Evolutionary conservation across 371 early-diverging fungal genomes (phyloP).

Genomic region (Rhizopus microsporus): DNA sequence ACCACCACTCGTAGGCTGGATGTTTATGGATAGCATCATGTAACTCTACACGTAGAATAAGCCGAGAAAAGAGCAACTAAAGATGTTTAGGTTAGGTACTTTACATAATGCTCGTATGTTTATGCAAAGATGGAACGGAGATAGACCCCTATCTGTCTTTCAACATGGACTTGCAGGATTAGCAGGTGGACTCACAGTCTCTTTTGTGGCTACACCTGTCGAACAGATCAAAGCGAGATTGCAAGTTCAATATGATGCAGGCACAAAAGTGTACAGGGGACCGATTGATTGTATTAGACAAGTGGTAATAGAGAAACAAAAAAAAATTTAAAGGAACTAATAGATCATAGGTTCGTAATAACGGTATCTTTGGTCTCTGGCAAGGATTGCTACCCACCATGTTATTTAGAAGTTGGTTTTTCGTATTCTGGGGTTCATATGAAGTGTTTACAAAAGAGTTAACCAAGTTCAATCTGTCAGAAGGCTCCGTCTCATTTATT

Average conservation of each 20-base stretch:
- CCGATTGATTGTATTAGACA: slow-evolving; percentile 85
- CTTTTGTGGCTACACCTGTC: slow-evolving; percentile 91
- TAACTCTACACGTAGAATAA: slow-evolving; percentile 26
- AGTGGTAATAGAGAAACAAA: slow-evolving; percentile 45
- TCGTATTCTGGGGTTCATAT: slow-evolving; percentile 87
- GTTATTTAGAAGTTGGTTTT: slow-evolving; percentile 86
- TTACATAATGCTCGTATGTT: slow-evolving; percentile 77
- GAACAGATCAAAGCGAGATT: slow-evolving; percentile 83
- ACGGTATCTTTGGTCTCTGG: slow-evolving; percentile 83
- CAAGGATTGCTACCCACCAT: slow-evolving; percentile 82
- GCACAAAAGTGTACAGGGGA: slow-evolving; percentile 71
- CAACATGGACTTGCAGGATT: slow-evolving; percentile 77
- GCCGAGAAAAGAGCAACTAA: not conserved
- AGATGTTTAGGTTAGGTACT: slow-evolving; percentile 69
- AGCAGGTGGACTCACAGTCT: slow-evolving; percentile 86
- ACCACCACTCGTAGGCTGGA: slow-evolving; percentile 93
- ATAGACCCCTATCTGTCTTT: slow-evolving; percentile 63
- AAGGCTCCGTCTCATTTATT: slow-evolving; percentile 73
- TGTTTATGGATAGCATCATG: slow-evolving; percentile 87
- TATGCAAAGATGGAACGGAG: slow-evolving; percentile 63
- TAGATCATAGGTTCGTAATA: slow-evolving; percentile 54
- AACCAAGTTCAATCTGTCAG: slow-evolving; percentile 46
- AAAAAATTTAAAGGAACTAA: slow-evolving; percentile 1
- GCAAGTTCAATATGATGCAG: slow-evolving; percentile 89
- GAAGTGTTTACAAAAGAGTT: slow-evolving; percentile 63